phyloP scores from a whole-genome alignment of 1,139 yeast species.

The Kodamaea suecica region DNA sequence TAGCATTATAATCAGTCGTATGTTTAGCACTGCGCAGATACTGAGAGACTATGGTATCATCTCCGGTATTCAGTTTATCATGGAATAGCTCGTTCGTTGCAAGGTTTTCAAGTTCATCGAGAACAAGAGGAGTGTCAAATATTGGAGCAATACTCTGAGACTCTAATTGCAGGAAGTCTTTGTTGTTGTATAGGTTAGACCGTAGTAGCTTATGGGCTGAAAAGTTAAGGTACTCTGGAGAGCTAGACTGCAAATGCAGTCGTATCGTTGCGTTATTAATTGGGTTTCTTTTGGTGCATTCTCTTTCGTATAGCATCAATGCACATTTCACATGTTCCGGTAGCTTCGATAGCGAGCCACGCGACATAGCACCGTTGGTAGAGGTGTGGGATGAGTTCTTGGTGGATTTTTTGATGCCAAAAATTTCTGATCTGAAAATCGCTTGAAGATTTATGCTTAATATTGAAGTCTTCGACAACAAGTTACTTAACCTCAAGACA shows the following conservation, averaged over 20 bases:
- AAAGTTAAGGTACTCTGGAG: slow-evolving; percentile 20
- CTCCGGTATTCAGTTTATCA: not conserved
- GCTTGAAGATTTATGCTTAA: too few relatives aligned
- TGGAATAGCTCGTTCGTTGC: slow-evolving; percentile 17
- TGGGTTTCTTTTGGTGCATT: slow-evolving; percentile 8
- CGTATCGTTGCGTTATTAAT: slow-evolving; percentile 13
- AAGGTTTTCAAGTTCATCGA: slow-evolving; percentile 15
- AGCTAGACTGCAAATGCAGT: slow-evolving; percentile 16
- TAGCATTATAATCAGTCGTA: slow-evolving; percentile 23
- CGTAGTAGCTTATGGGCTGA: slow-evolving; percentile 20
- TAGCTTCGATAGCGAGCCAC: slow-evolving; percentile 15
- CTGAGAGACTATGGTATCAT: slow-evolving; percentile 14
- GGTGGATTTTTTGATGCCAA: not conserved
- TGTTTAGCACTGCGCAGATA: slow-evolving; percentile 15
- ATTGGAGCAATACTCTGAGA: slow-evolving; percentile 17
- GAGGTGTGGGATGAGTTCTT: slow-evolving; percentile 2
- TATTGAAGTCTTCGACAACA: too few relatives aligned
- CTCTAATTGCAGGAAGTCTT: slow-evolving; percentile 24
- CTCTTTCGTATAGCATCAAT: slow-evolving; percentile 13
- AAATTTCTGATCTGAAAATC: too few relatives aligned
- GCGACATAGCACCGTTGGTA: slow-evolving; percentile 16
- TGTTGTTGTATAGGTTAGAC: slow-evolving; percentile 13
- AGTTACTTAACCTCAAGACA: too few relatives aligned
- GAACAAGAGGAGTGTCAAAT: slow-evolving; percentile 17
- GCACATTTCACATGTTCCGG: slow-evolving; percentile 15